phyloP scores from a whole-genome alignment of 2,329 filamentous ascomycete species.

The Verticillium zaregamsianum region DNA sequence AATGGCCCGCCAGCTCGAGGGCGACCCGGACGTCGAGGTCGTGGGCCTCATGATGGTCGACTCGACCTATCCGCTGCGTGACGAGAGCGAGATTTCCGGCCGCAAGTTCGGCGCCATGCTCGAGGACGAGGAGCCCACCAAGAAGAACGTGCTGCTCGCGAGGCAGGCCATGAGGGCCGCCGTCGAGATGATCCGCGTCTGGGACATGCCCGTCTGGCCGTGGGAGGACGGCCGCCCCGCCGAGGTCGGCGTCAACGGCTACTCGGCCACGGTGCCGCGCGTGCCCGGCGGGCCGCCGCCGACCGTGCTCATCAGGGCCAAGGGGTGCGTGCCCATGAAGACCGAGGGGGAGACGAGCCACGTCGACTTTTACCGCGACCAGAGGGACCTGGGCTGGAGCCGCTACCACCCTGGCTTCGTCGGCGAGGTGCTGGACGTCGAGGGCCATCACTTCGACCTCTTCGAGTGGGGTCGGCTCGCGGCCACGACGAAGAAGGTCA shows the following conservation, averaged over 20 bases:
- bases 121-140: slow-evolving; percentile 22
- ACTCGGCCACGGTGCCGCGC: background rate
- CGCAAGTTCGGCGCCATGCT: slow-evolving; percentile 6
- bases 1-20: slow-evolving; percentile 37
- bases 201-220: slow-evolving; percentile 36
- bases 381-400: slow-evolving; percentile 44
- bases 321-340: slow-evolving; percentile 30
- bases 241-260: background rate
- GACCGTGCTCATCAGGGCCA: slow-evolving; percentile 41
- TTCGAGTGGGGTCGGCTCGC: slow-evolving; percentile 29
- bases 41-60: slow-evolving; percentile 51
- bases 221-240: background rate
- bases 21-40: slow-evolving; percentile 28
- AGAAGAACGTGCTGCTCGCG: slow-evolving; percentile 28
- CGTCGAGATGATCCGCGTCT: slow-evolving; percentile 32
- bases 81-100: slow-evolving; percentile 1
- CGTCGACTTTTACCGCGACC: slow-evolving; percentile 40
- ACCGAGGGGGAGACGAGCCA: slow-evolving; percentile 19
- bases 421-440: slow-evolving; percentile 38
- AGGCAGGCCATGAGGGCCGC: slow-evolving; percentile 38
- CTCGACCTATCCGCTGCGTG: slow-evolving; percentile 33
- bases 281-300: background rate
- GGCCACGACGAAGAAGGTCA: slow-evolving; percentile 19
- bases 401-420: slow-evolving; percentile 40
- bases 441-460: slow-evolving; percentile 48